phyloP scores from a whole-genome alignment of 1,284 basidiomycete genomes.

The Pholiota adiposa region DNA sequence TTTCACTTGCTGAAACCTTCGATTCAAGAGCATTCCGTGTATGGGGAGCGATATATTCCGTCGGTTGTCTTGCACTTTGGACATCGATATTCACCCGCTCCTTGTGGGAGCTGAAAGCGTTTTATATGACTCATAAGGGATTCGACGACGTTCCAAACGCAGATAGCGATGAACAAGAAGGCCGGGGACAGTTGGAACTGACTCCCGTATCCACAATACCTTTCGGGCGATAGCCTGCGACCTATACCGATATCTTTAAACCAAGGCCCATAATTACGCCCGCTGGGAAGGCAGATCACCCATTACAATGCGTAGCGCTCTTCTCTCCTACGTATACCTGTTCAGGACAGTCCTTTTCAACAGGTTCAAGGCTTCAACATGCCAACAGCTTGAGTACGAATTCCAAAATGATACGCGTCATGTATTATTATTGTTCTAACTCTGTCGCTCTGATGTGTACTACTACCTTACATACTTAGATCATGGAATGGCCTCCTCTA shows the following conservation, averaged over 20 bases:
- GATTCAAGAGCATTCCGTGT: conserved; percentile 57
- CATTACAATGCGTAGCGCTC: too few relatives aligned
- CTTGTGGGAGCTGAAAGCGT: conserved; percentile 28
- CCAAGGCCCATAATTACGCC: too few relatives aligned
- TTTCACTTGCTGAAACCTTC: conserved; percentile 54
- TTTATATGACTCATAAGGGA: conserved; percentile 8
- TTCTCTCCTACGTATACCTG: too few relatives aligned
- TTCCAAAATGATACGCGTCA: too few relatives aligned
- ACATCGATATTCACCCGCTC: conserved; percentile 51
- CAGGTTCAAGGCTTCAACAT: too few relatives aligned
- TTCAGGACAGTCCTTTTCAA: too few relatives aligned
- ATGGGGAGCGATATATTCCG: conserved; percentile 57
- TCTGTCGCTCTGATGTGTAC: too few relatives aligned
- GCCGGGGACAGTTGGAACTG: not conserved
- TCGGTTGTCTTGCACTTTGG: conserved; percentile 61
- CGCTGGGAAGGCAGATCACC: too few relatives aligned
- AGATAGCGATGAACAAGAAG: conserved; percentile 4
- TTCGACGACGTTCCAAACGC: not conserved
- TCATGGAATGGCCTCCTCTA: too few relatives aligned
- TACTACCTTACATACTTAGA: too few relatives aligned
- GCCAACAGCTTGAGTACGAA: too few relatives aligned
- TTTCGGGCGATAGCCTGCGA: not conserved
- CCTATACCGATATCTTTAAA: not conserved
- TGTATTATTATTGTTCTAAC: too few relatives aligned
- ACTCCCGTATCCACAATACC: not conserved